Conservation (phyloP, 345 rosid species). For the Iberis pinnata region DNA sequence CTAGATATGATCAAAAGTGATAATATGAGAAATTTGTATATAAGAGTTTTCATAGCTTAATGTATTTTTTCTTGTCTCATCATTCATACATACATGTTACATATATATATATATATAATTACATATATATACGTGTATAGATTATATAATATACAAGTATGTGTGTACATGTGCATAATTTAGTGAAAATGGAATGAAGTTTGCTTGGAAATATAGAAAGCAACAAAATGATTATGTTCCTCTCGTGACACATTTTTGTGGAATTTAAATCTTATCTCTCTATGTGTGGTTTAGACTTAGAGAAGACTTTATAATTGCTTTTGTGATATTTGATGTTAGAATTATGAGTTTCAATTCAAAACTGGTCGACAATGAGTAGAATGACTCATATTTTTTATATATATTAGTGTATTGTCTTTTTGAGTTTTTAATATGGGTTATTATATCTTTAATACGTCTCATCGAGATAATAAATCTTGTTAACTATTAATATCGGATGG, state of each 20-base stretch:
- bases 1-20: conserved; percentile 1
- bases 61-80: neutral
- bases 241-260: conserved; percentile 20
- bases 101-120: neutral
- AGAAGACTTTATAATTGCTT: conserved; percentile 4
- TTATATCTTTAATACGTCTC: no score
- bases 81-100: neutral
- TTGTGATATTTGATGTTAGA: no score
- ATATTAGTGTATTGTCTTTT: no score
- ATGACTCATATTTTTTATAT: no score
- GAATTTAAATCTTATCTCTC: neutral
- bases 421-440: no score
- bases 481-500: no score
- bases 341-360: no score
- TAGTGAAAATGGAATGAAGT: conserved; percentile 1
- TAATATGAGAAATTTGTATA: neutral
- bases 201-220: conserved; percentile 20
- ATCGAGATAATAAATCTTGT: no score
- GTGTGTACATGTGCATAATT: conserved; percentile 3
- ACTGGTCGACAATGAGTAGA: no score
- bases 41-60: conserved; percentile 10
- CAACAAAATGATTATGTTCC: conserved; percentile 17
- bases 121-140: neutral
- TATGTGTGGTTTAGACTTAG: conserved; percentile 6
- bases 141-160: neutral